These are phyloP conservation scores for Hygrophoropsis aurantiaca DNA, from an alignment of 768 basidiomycete genomes.

Conservation along the genomic window DNA sequence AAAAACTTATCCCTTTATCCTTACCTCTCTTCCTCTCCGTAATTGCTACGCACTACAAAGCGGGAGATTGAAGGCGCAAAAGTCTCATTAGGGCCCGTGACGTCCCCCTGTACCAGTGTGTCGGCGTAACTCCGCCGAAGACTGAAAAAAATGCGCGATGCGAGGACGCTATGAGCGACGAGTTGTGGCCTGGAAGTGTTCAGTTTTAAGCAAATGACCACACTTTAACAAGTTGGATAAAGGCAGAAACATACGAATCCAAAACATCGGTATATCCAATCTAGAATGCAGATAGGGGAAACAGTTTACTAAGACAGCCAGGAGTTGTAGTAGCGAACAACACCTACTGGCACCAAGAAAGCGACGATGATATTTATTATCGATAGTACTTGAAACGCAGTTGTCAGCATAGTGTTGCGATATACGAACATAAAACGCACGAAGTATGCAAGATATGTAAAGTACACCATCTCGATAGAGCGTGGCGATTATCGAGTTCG, in stretches of 20 bases:
- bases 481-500: neutral
- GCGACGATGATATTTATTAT: neutral
- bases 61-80: too few relatives aligned
- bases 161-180: slow-evolving; percentile 6
- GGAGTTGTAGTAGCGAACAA: neutral
- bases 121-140: neutral
- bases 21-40: too few relatives aligned
- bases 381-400: neutral
- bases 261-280: neutral
- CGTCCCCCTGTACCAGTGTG: neutral
- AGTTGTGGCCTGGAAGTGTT: slow-evolving; percentile 2
- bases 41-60: too few relatives aligned
- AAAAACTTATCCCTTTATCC: too few relatives aligned
- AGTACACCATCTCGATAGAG: neutral
- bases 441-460: neutral
- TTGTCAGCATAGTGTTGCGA: neutral
- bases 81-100: too few relatives aligned
- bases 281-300: neutral
- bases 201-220: neutral
- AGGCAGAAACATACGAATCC: neutral
- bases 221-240: neutral
- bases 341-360: neutral
- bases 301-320: neutral
- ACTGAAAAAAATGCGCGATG: slow-evolving; percentile 8
- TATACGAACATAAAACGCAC: neutral